phyloP scores from a whole-genome alignment of 1,139 yeast species.

The Diutina ranongensis region DNA sequence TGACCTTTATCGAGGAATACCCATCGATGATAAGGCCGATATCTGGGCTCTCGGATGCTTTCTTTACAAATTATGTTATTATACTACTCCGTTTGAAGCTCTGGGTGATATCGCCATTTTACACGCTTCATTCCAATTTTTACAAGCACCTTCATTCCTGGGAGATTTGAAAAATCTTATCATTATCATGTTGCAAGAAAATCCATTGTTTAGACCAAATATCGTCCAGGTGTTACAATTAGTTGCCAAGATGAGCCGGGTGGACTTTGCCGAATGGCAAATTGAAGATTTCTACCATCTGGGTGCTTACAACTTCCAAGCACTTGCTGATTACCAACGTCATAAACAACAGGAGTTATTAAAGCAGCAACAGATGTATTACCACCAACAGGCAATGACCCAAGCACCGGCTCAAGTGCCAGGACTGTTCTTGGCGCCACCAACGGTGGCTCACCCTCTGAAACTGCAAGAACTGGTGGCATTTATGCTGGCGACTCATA shows the following conservation, averaged over 20 bases:
- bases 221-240: slow-evolving; percentile 52
- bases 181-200: slow-evolving; percentile 68
- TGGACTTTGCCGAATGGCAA: slow-evolving; percentile 18
- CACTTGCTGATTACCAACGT: slow-evolving; percentile 33
- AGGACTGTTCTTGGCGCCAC: background rate
- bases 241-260: slow-evolving; percentile 21
- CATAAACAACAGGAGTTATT: slow-evolving; percentile 26
- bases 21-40: slow-evolving; percentile 90
- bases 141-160: slow-evolving; percentile 41
- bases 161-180: slow-evolving; percentile 62
- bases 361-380: slow-evolving; percentile 26
- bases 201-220: slow-evolving; percentile 77
- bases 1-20: slow-evolving; percentile 70
- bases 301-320: slow-evolving; percentile 34
- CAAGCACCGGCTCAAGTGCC: background rate
- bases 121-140: slow-evolving; percentile 55
- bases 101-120: slow-evolving; percentile 64
- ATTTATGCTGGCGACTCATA: background rate
- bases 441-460: background rate
- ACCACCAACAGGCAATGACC: slow-evolving; percentile 18
- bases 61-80: slow-evolving; percentile 81
- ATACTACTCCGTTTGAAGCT: slow-evolving; percentile 76
- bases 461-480: background rate
- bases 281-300: slow-evolving; percentile 27
- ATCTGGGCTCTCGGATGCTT: slow-evolving; percentile 96